Percentiles rank a stretch among this genome's conserved stretches.
phyloP scores from a whole-genome alignment of 2,329 filamentous ascomycete species.

The Penicillium occitanis region DNA sequence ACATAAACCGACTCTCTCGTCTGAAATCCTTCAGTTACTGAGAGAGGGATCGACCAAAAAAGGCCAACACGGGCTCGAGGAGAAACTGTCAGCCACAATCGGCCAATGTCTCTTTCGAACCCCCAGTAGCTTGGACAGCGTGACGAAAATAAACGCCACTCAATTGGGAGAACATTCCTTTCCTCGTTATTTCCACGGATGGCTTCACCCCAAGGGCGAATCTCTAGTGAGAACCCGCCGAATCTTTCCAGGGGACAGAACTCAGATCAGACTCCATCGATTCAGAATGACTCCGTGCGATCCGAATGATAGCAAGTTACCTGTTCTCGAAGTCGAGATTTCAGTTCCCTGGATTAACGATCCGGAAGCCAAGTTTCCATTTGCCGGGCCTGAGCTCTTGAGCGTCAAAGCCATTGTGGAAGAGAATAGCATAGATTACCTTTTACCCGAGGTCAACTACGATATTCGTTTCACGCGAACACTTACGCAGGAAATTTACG shows the following conservation, averaged over 20 bases:
- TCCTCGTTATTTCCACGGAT: conserved; percentile 35
- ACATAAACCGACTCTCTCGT: conserved; percentile 33
- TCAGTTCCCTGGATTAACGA: conserved; percentile 8
- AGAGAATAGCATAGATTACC: conserved; percentile 38
- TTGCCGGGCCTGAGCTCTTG: conserved; percentile 26
- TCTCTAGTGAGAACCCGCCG: conserved; percentile 34
- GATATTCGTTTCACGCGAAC: conserved; percentile 43
- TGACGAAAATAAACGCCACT: conserved; percentile 29
- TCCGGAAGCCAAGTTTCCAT: not conserved
- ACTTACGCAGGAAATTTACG: conserved; percentile 32
- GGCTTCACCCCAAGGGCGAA: conserved; percentile 34
- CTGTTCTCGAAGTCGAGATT: conserved; percentile 37
- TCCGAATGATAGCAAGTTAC: conserved; percentile 27
- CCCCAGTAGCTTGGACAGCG: conserved; percentile 18
- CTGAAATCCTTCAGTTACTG: conserved; percentile 35
- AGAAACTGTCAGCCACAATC: conserved; percentile 38
- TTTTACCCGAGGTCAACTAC: conserved; percentile 40
- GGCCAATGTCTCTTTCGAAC: conserved; percentile 42
- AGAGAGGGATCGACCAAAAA: conserved; percentile 19
- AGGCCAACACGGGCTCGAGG: conserved; percentile 25
- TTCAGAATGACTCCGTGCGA: conserved; percentile 37
- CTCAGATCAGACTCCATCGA: conserved; percentile 27
- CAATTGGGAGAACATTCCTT: conserved; percentile 34
- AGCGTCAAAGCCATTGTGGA: conserved; percentile 33
- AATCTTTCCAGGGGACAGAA: conserved; percentile 21